These are phyloP conservation scores for Pseudomicrostroma phylloplanum DNA, from an alignment of 1,284 basidiomycete species.

Conservation along the genomic window DNA sequence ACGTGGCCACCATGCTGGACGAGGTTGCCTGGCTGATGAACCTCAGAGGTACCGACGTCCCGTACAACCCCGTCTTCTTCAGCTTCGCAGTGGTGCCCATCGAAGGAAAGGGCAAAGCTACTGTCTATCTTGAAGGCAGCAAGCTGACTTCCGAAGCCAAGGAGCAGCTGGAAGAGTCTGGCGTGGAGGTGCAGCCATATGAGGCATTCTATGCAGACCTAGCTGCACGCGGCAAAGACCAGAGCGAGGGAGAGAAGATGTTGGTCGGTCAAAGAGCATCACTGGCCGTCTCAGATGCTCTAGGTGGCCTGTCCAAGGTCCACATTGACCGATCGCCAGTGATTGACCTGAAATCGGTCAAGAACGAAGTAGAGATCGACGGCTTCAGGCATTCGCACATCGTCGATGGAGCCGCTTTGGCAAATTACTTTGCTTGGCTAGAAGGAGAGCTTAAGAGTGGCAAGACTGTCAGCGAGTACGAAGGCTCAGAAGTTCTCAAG, in stretches of 20 bases:
- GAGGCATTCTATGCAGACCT: conserved; percentile 42
- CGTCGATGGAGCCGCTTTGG: conserved; percentile 82
- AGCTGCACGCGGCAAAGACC: conserved; percentile 21
- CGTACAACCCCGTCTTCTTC: conserved; percentile 89
- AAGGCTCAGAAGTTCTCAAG: conserved; percentile 74
- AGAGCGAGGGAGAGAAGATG: conserved; percentile 25
- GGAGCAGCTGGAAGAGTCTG: conserved; percentile 62
- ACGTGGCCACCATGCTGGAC: conserved; percentile 48
- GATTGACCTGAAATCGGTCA: conserved; percentile 77
- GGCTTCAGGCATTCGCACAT: conserved; percentile 86
- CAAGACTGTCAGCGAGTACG: conserved; percentile 68
- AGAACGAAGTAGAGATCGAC: conserved; percentile 76
- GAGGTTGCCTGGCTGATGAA: conserved; percentile 71
- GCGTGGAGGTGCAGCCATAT: conserved; percentile 71
- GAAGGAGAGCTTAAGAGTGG: conserved; percentile 70
- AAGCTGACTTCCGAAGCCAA: conserved; percentile 62
- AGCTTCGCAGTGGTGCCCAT: conserved; percentile 75
- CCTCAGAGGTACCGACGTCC: conserved; percentile 83
- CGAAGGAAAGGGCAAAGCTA: conserved; percentile 55
- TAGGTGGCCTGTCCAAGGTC: conserved; percentile 39
- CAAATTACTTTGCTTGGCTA: conserved; percentile 76
- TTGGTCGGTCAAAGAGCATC: conserved; percentile 43
- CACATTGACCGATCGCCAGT: conserved; percentile 56
- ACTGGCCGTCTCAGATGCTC: conserved; percentile 43
- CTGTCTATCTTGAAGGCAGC: conserved; percentile 66